These are phyloP conservation scores for Dictyophora rubrovolvata DNA, from an alignment of 768 basidiomycete genomes.

Conservation along the genomic window DNA sequence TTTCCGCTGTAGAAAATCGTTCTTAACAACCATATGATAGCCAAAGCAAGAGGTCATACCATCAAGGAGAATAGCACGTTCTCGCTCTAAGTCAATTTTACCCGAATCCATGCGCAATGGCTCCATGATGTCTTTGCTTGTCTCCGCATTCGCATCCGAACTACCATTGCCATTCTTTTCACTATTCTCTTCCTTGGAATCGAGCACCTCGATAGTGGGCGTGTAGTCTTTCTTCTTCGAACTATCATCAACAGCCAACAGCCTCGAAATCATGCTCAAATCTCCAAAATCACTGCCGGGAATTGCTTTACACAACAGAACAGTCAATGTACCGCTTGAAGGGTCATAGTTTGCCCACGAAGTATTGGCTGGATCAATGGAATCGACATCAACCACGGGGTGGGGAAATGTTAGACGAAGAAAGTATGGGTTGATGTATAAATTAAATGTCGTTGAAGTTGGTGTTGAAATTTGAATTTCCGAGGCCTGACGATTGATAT, in stretches of 20 bases:
- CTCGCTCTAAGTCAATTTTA: slow-evolving; percentile 40
- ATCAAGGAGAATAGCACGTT: slow-evolving; percentile 41
- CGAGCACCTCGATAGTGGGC: slow-evolving; percentile 49
- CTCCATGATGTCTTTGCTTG: slow-evolving; percentile 21
- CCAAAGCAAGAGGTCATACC: slow-evolving; percentile 27
- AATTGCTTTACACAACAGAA: slow-evolving; percentile 60
- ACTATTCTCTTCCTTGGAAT: slow-evolving; percentile 15
- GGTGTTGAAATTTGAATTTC: slow-evolving; percentile 76
- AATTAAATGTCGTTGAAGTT: slow-evolving; percentile 46
- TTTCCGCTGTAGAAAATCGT: slow-evolving; percentile 40
- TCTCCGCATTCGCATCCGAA: not conserved
- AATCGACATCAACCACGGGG: slow-evolving; percentile 56
- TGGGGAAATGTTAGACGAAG: slow-evolving; percentile 68
- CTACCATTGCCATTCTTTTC: not conserved
- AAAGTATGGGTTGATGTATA: slow-evolving; percentile 80
- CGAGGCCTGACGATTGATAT: slow-evolving; percentile 41
- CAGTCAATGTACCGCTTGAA: slow-evolving; percentile 62
- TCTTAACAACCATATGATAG: not conserved
- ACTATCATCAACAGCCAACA: slow-evolving; percentile 41
- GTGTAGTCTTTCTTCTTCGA: slow-evolving; percentile 12
- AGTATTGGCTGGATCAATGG: slow-evolving; percentile 3
- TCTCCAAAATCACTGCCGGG: slow-evolving; percentile 63
- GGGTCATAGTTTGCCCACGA: slow-evolving; percentile 71
- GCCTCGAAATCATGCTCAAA: slow-evolving; percentile 66
- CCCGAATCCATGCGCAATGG: slow-evolving; percentile 36